Percentiles rank a stretch among this genome's conserved stretches.
phyloP scores from a whole-genome alignment of 306 rosid species.

The Oxytropis ochrocephala region DNA sequence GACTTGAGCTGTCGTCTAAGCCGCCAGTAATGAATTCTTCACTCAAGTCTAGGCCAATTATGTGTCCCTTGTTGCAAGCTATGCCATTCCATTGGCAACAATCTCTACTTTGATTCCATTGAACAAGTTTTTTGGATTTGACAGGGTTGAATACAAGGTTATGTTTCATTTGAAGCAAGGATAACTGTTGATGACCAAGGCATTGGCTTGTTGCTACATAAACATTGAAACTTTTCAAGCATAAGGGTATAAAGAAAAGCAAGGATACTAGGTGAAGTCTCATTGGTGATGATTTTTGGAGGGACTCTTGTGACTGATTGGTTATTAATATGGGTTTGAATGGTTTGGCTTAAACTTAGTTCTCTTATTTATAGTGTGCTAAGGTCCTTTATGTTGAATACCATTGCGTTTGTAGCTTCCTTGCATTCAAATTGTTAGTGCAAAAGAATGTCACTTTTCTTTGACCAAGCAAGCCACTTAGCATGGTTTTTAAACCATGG shows the following conservation, averaged over 20 bases:
- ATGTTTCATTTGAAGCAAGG: conserved; percentile 1
- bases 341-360: background rate
- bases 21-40: conserved; percentile 18
- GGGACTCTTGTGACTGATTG: background rate
- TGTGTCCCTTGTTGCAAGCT: conserved; percentile 15
- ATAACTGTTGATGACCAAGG: background rate
- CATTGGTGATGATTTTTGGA: background rate
- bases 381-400: too few relatives aligned
- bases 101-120: conserved; percentile 18
- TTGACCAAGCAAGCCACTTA: too few relatives aligned
- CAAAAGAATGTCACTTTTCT: too few relatives aligned
- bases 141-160: background rate
- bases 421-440: too few relatives aligned
- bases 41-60: conserved; percentile 18
- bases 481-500: too few relatives aligned
- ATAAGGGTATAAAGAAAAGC: background rate
- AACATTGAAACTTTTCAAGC: background rate
- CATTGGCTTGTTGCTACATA: background rate
- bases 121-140: background rate
- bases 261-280: background rate
- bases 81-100: conserved; percentile 47
- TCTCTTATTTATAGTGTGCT: background rate
- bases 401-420: too few relatives aligned
- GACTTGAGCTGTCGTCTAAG: conserved; percentile 19
- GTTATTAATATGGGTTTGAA: background rate